Evolutionary conservation across 192 early-diverging fungal species (phyloP).

Genomic region (Rhizoclosmatium globosum): DNA sequence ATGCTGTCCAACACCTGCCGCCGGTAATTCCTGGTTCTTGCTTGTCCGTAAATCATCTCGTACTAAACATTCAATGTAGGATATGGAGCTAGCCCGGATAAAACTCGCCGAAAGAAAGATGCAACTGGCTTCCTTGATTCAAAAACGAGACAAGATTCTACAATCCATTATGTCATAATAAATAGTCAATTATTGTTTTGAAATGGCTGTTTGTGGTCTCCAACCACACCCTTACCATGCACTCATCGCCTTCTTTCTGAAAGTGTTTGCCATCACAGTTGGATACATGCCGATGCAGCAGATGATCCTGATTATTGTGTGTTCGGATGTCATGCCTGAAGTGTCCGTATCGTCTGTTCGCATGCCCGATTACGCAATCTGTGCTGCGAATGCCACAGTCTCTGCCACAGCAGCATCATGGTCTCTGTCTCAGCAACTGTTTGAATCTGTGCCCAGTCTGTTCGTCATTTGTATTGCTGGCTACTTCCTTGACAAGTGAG

Average conservation of each 20-base stretch:
- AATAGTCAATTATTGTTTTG: background rate
- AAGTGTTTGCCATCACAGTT: background rate
- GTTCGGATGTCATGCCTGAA: background rate
- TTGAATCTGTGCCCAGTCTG: slow-evolving; percentile 8
- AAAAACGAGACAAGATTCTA: background rate
- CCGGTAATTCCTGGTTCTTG: background rate
- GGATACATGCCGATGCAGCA: slow-evolving; percentile 19
- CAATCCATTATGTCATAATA: slow-evolving; percentile 1
- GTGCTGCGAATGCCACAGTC: slow-evolving; percentile 4
- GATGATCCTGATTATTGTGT: slow-evolving; percentile 10
- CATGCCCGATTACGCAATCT: background rate
- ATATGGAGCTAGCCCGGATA: slow-evolving; percentile 1
- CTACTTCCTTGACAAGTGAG: background rate
- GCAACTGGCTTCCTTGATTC: background rate
- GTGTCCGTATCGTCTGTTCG: too few species aligned
- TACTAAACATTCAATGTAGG: background rate
- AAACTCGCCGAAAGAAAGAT: slow-evolving; percentile 16
- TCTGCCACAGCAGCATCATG: slow-evolving; percentile 6
- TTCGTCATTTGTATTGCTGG: slow-evolving; percentile 16
- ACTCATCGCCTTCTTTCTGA: slow-evolving; percentile 25
- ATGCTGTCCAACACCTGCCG: background rate
- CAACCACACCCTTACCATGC: slow-evolving; percentile 13
- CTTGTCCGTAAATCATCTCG: background rate
- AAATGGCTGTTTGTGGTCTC: slow-evolving; percentile 9
- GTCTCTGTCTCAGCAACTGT: background rate